Percentiles rank a stretch among this genome's conserved stretches.
These are phyloP conservation scores for Alternaria panax DNA, from an alignment of 2,329 filamentous ascomycete genomes.

Conservation along the genomic window DNA sequence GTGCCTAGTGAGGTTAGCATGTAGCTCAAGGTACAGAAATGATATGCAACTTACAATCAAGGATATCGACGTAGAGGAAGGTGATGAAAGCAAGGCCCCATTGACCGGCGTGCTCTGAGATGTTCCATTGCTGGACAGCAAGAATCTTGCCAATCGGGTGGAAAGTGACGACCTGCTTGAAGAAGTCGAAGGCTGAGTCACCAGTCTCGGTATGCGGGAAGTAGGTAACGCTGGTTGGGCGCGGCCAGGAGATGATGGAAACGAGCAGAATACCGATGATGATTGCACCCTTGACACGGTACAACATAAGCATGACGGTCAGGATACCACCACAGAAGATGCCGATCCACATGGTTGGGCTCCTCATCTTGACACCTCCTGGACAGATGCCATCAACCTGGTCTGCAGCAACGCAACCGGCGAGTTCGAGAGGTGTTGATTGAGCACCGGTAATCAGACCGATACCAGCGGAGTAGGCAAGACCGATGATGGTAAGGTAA, in stretches of 20 bases:
- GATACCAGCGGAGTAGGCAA: constrained; percentile 83
- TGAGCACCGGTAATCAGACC: constrained; percentile 75
- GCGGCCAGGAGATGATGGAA: constrained; percentile 88
- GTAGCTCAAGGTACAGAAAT: not conserved
- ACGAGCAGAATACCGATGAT: constrained; percentile 84
- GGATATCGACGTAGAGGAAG: constrained; percentile 89
- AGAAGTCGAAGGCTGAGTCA: constrained; percentile 79
- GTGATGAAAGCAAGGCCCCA: constrained; percentile 86
- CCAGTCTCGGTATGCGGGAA: constrained; percentile 78
- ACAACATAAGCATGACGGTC: constrained; percentile 82
- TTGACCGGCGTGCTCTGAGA: constrained; percentile 72
- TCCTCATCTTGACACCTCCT: constrained; percentile 76
- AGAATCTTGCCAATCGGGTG: constrained; percentile 76
- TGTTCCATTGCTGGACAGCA: constrained; percentile 75
- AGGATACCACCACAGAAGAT: constrained; percentile 86
- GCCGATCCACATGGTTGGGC: constrained; percentile 83
- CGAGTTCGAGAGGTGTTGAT: constrained; percentile 75
- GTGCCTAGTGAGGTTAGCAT: constrained; percentile 55
- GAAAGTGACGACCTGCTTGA: constrained; percentile 86
- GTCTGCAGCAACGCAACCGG: constrained; percentile 70
- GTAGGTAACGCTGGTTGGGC: constrained; percentile 76
- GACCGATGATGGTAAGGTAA: constrained; percentile 77
- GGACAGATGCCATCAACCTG: constrained; percentile 64
- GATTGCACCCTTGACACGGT: constrained; percentile 85
- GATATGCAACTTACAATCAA: constrained; percentile 65